Evolutionary conservation across 371 early-diverging fungal genomes (phyloP), one percentile per base, ranked within the genome.

Genomic region (Lichtheimia ramosa): DNA sequence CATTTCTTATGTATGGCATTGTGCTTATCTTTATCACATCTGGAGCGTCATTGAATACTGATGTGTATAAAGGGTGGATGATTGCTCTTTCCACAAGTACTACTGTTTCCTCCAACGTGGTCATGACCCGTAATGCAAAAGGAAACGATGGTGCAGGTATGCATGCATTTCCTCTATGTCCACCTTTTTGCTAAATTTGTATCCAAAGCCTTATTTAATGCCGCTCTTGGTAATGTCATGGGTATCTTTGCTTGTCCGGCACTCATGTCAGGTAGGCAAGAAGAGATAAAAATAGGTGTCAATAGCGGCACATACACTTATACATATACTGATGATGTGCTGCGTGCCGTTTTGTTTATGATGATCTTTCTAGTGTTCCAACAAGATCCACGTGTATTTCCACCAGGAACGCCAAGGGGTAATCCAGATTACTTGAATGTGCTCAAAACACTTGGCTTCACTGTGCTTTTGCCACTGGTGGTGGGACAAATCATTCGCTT

Each of bases 51-150:
- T 69, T 91, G 56, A 79, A 86, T 55, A 58, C 63, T 13, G 76
- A 77, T 2, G 76, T 91, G 0, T 70, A 86, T 56, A 81, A 83
- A 23, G 91, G 89, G 6, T 76, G 88, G 75, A 77, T 88, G 21
- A 83, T 90, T 55, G 84, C 86, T 15, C 70, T 83, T 15, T 82
- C 86, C 2, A 88, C 86, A 3, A 89, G 89, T 4, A 89, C 91
- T 0, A 91, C 91, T 1, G 87, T 91, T 39, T 86, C 88, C 8
- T 89, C 91, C 14, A 89, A 89, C 66, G 83, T 85, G 0, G 78
- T 89, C 62, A 89, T 89, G 89, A 91, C 91, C 15, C 76, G 84
- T 56, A 84, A 84, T 57, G 87, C 89, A 0, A 68, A 71, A 39
- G 89, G 91, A 25, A 89, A 84, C 61, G 89, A 89, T 61, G 79